Evolutionary conservation across 2,329 filamentous ascomycete species (phyloP), one percentile per base, ranked within the genome.

Genomic region (Botrytis porri): DNA sequence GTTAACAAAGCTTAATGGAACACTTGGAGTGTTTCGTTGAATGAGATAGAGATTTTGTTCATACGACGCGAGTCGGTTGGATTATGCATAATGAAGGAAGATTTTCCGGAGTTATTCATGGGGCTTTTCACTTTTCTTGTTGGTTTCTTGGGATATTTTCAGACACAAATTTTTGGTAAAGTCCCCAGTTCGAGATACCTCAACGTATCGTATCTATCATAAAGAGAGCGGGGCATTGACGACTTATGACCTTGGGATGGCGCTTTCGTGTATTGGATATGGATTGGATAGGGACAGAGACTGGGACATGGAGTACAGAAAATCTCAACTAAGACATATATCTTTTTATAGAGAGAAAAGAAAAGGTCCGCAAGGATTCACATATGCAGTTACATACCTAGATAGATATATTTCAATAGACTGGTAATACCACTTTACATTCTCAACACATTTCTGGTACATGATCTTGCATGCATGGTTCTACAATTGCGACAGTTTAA

Each of bases 1-100:
- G 94, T 86, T 91, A 79, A 90, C 89, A 10, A 95, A 95, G 82
- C 82, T 80, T 25, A 75, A 74, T 71, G 78, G 78, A 14, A 80
- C 78, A 4, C 60, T 80, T 32, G 78, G 79, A 1, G 63, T 80
- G 61, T 80, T 80, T 73, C 60, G 72, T 59, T 73, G 45, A 72
- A 45, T n/a, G 20, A 57, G n/a, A 29, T 57, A 43, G 60, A 67
- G 57, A 73, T 63, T 73, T 64, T 10, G 63, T 69, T 35, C 54
- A 20, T 32, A 61, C 63, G 63, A 69, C 51, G 70, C 63, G 54
- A 69, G 70, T 70, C 67, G 54, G 10, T 70, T 70, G 54, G 10
- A 62, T 70, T 70, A 37, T 45, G 54, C 67, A 37, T 70, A 61
- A 61, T 37, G 67, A 45, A n/a, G 51, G 51, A 43, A 62, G 20